Conservation (phyloP, 495 filamentous ascomycete species). For the Xylaria venustula region DNA sequence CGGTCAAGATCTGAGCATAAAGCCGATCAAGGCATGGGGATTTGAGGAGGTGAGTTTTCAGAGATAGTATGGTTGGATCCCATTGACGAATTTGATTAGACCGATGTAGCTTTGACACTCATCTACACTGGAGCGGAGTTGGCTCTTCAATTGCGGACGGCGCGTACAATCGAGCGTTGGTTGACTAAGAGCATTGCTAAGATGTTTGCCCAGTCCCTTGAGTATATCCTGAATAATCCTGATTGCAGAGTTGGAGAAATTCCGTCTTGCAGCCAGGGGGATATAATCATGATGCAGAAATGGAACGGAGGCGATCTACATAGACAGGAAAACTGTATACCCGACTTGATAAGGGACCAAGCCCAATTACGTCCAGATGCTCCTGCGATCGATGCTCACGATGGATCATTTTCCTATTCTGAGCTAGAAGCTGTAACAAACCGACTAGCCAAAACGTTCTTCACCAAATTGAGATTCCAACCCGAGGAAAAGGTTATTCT, state of each 20-base stretch:
- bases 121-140: background rate
- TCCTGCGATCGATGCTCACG: conserved; percentile 6
- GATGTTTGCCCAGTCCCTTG: conserved; percentile 2
- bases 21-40: background rate
- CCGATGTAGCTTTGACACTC: background rate
- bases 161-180: background rate
- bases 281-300: background rate
- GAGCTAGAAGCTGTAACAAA: background rate
- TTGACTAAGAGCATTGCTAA: background rate
- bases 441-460: background rate
- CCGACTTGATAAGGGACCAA: conserved; percentile 5
- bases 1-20: background rate
- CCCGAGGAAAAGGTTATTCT: conserved; percentile 33
- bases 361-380: background rate
- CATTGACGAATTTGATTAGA: background rate
- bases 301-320: conserved; percentile 2
- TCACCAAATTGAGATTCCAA: background rate
- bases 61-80: background rate
- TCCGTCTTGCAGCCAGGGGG: background rate
- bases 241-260: background rate
- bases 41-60: background rate
- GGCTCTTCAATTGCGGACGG: background rate
- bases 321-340: conserved; percentile 3
- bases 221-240: background rate
- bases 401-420: background rate